Evolutionary conservation across 2,329 filamentous ascomycete genomes (phyloP).

Genomic region (Sporothrix globosa): DNA sequence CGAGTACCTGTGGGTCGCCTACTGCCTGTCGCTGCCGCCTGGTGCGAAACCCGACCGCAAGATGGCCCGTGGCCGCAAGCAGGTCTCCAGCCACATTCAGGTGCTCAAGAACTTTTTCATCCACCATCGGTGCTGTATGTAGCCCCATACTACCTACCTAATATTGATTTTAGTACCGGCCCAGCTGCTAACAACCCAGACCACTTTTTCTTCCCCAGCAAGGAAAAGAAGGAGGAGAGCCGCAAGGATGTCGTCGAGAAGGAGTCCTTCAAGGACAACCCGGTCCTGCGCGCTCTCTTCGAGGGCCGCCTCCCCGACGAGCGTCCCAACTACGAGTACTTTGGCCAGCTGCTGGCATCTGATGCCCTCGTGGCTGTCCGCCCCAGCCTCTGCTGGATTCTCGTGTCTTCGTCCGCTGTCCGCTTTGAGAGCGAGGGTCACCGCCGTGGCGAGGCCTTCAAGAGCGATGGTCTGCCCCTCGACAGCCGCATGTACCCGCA

Average conservation of each 20-base stretch:
- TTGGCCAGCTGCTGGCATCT: conserved; percentile 58
- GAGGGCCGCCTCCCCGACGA: conserved; percentile 61
- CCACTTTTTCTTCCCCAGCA: conserved; percentile 63
- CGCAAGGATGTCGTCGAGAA: conserved; percentile 47
- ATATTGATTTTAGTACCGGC: no score
- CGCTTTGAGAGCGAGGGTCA: conserved; percentile 54
- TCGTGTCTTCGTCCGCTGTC: conserved; percentile 58
- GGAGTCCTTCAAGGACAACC: conserved; percentile 66
- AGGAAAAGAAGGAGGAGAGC: conserved; percentile 57
- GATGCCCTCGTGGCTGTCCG: conserved; percentile 58
- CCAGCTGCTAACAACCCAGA: conserved; percentile 37
- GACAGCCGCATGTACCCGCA: conserved; percentile 58
- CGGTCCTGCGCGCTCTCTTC: conserved; percentile 64
- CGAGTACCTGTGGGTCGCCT: conserved; percentile 66
- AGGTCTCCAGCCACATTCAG: conserved; percentile 72
- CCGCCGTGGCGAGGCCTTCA: conserved; percentile 42
- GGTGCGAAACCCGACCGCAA: conserved; percentile 54
- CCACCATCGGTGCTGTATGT: conserved; percentile 57
- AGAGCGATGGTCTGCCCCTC: conserved; percentile 50
- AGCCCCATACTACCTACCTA: conserved; percentile 50
- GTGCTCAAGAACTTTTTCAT: conserved; percentile 69
- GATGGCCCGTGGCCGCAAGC: conserved; percentile 57
- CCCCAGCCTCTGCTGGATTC: conserved; percentile 63
- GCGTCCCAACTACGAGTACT: conserved; percentile 65
- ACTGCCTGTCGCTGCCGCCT: conserved; percentile 51